A percentile compares a stretch with the other conserved stretches of the same genome.
These are phyloP conservation scores for Russula sp. DNA, from an alignment of 768 basidiomycete species.

Conservation along the genomic window DNA sequence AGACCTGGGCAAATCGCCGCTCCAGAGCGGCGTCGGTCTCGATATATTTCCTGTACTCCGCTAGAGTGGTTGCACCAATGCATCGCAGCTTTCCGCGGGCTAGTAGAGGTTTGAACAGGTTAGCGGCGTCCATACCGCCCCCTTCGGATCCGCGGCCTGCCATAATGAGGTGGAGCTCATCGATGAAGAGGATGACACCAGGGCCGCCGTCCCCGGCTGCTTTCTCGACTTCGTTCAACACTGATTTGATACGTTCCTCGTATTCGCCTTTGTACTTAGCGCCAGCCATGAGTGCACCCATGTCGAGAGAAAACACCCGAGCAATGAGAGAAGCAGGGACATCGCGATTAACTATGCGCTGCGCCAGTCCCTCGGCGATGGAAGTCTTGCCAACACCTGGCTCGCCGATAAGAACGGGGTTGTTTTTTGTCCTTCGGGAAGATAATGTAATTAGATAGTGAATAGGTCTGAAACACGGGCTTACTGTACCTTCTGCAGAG, in stretches of 20 bases:
- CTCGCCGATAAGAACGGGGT: constrained; percentile 94
- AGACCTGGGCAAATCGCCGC: constrained; percentile 86
- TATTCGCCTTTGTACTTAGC: constrained; percentile 94
- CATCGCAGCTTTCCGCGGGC: constrained; percentile 72
- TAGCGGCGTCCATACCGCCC: constrained; percentile 90
- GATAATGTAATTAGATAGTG: neutral
- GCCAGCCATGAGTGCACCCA: constrained; percentile 93
- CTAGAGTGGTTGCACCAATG: constrained; percentile 89
- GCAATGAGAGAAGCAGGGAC: constrained; percentile 70
- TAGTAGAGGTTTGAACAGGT: constrained; percentile 86
- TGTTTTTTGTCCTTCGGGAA: constrained; percentile 78
- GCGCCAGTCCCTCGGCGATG: constrained; percentile 91
- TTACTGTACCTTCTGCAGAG: constrained; percentile 58
- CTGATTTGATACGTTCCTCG: constrained; percentile 91
- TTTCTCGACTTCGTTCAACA: constrained; percentile 91
- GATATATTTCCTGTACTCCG: constrained; percentile 89
- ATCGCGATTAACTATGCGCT: constrained; percentile 91
- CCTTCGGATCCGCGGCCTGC: constrained; percentile 75
- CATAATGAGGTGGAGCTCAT: constrained; percentile 94
- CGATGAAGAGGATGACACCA: constrained; percentile 88
- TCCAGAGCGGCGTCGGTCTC: constrained; percentile 90
- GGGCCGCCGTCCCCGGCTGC: constrained; percentile 59
- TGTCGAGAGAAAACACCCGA: constrained; percentile 79
- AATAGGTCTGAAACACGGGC: neutral
- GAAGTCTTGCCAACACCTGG: constrained; percentile 95